A percentile compares a stretch with the other conserved stretches of the same genome.
These are phyloP conservation scores for Cicer bijugum DNA, from an alignment of 306 rosid species.

Conservation along the genomic window DNA sequence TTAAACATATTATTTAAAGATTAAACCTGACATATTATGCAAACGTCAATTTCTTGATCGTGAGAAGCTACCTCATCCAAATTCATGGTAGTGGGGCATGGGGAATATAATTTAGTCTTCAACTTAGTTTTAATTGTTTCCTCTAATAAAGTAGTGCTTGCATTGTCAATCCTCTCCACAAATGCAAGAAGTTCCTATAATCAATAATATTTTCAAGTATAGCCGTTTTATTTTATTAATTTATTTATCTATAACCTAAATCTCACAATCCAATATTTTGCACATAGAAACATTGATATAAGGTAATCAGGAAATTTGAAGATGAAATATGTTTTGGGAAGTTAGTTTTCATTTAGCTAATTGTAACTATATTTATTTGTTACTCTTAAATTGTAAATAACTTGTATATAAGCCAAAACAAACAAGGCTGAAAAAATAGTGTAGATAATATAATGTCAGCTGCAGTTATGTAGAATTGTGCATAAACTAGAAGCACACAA, in stretches of 20 bases:
- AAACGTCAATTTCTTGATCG: slow-evolving; percentile 63
- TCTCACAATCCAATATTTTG: neutral
- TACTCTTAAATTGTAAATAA: too few relatives aligned
- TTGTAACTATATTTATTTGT: too few relatives aligned
- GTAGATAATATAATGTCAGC: too few relatives aligned
- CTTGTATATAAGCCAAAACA: too few relatives aligned
- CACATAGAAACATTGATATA: neutral
- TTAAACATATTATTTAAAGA: slow-evolving; percentile 8
- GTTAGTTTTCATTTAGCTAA: too few relatives aligned
- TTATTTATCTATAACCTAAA: neutral
- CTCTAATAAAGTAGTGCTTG: slow-evolving; percentile 78
- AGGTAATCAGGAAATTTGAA: too few relatives aligned
- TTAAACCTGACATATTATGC: slow-evolving; percentile 94
- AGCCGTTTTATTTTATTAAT: neutral
- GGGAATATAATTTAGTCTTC: slow-evolving; percentile 57
- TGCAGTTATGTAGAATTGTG: too few relatives aligned
- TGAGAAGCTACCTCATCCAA: slow-evolving; percentile 57
- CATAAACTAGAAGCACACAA: too few relatives aligned
- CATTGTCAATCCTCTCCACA: slow-evolving; percentile 90
- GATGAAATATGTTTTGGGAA: too few relatives aligned
- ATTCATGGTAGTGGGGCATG: slow-evolving; percentile 44
- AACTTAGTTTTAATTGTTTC: slow-evolving; percentile 56
- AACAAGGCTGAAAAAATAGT: too few relatives aligned
- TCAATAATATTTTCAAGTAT: slow-evolving; percentile 37
- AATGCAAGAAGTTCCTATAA: slow-evolving; percentile 88